A percentile compares a stretch with the other conserved stretches of the same genome.
Evolutionary conservation across 1,284 basidiomycete species (phyloP).

Genomic region (Mycena citricolor): DNA sequence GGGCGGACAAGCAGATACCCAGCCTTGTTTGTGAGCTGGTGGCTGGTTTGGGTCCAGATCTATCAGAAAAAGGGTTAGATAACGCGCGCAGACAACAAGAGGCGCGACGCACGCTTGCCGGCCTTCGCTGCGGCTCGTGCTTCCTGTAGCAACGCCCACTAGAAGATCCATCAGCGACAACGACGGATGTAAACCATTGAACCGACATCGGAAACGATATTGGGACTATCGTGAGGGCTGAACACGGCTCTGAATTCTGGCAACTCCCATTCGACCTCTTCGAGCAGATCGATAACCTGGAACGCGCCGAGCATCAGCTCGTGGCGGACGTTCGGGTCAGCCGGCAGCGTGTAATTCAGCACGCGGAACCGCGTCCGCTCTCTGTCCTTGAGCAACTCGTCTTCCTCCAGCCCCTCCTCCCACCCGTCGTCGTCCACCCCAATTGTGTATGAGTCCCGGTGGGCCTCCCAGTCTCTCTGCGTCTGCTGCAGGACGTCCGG

Average conservation of each 20-base stretch:
- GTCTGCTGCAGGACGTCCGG: conserved; percentile 37
- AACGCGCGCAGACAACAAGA: background rate
- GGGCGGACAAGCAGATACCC: conserved; percentile 38
- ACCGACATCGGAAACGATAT: conserved; percentile 17
- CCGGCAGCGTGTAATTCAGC: conserved; percentile 27
- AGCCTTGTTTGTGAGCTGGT: conserved; percentile 28
- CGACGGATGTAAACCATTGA: too few species aligned
- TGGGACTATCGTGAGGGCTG: conserved; percentile 43
- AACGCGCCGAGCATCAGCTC: conserved; percentile 27
- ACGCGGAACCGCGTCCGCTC: too few species aligned
- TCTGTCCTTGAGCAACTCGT: too few species aligned
- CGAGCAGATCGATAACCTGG: conserved; percentile 33
- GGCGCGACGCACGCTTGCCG: conserved; percentile 39
- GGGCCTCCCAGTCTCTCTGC: conserved; percentile 34
- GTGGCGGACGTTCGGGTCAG: conserved; percentile 22
- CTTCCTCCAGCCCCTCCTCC: conserved; percentile 2
- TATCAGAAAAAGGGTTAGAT: conserved; percentile 17
- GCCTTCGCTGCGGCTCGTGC: conserved; percentile 35
- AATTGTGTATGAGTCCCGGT: conserved; percentile 37
- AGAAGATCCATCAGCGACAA: conserved; percentile 38
- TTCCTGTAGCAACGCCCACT: conserved; percentile 29
- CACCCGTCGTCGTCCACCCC: conserved; percentile 30
- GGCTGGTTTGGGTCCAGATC: conserved; percentile 29
- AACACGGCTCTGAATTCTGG: conserved; percentile 39
- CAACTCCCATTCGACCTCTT: conserved; percentile 32